Percentiles rank a stretch among this genome's conserved stretches.
Evolutionary conservation across 2,329 filamentous ascomycete genomes (phyloP).

Genomic region (Sporothrix inflata): DNA sequence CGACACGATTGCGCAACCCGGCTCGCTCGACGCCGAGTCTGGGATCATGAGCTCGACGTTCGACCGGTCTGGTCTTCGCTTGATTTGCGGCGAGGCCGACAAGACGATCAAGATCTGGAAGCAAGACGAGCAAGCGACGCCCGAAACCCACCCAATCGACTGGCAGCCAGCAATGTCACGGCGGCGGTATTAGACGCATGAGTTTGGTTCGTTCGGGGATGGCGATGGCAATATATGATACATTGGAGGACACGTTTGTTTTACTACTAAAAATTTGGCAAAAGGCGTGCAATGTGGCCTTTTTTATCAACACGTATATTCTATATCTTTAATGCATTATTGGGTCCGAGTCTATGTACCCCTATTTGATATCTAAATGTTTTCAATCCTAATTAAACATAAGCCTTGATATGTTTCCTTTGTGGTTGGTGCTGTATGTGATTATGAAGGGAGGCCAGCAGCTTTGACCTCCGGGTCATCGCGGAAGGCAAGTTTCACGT

Average conservation of each 20-base stretch:
- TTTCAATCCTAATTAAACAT: neutral
- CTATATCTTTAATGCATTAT: conserved; percentile 26
- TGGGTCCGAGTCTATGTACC: neutral
- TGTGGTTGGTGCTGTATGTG: neutral
- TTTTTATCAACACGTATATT: neutral
- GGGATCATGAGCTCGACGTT: conserved; percentile 95
- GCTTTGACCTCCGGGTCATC: conserved; percentile 87
- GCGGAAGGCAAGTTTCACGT: conserved; percentile 82
- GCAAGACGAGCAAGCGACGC: conserved; percentile 86
- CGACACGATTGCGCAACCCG: conserved; percentile 91
- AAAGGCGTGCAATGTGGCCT: neutral
- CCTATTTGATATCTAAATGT: neutral
- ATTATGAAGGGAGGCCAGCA: conserved; percentile 62
- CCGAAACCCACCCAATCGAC: conserved; percentile 86
- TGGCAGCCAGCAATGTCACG: conserved; percentile 84
- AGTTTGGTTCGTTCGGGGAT: neutral
- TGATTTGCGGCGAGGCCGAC: conserved; percentile 94
- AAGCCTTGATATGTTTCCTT: neutral
- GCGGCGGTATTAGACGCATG: conserved; percentile 66
- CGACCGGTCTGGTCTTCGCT: conserved; percentile 81
- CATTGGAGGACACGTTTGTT: neutral
- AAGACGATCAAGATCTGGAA: conserved; percentile 99
- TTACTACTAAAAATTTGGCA: neutral
- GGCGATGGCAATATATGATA: neutral
- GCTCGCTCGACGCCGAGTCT: conserved; percentile 89